A percentile compares a stretch with the other conserved stretches of the same genome.
These are phyloP conservation scores for Tricholoma flavovirens DNA, from an alignment of 768 basidiomycete genomes.

Conservation along the genomic window DNA sequence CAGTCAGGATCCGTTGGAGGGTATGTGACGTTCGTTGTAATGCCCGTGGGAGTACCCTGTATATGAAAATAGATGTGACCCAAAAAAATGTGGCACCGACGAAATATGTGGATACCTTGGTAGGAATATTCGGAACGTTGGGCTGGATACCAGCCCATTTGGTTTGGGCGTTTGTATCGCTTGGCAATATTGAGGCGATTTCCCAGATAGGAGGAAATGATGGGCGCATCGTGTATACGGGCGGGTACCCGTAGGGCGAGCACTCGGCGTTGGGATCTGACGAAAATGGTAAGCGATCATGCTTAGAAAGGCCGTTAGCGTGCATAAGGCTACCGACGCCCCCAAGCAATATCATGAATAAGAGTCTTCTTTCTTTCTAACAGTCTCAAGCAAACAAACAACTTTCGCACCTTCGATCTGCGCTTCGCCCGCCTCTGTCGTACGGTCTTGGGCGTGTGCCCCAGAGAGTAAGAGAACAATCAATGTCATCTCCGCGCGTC, in stretches of 20 bases:
- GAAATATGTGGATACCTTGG: conserved; percentile 27
- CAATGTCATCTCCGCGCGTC: not conserved
- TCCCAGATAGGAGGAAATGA: conserved; percentile 43
- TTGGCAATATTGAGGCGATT: conserved; percentile 35
- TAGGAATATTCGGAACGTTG: conserved; percentile 43
- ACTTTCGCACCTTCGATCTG: conserved; percentile 31
- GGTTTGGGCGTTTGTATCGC: conserved; percentile 35
- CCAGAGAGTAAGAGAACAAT: not conserved
- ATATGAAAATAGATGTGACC: not conserved
- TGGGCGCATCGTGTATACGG: conserved; percentile 20
- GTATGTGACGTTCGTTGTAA: conserved; percentile 31
- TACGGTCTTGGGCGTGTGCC: conserved; percentile 21
- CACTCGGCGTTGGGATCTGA: conserved; percentile 36
- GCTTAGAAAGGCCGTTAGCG: not conserved
- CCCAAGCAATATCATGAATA: not conserved
- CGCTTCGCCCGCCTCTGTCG: conserved; percentile 30
- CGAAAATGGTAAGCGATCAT: not conserved
- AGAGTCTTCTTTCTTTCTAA: not conserved
- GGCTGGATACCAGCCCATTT: conserved; percentile 39
- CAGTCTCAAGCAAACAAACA: not conserved
- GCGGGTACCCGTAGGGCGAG: conserved; percentile 35
- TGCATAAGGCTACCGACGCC: not conserved
- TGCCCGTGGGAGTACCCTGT: conserved; percentile 20
- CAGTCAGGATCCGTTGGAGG: conserved; percentile 42
- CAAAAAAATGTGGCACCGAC: not conserved